Evolutionary conservation across 2,329 filamentous ascomycete species (phyloP).

Genomic region (Bipolaris gigantea): DNA sequence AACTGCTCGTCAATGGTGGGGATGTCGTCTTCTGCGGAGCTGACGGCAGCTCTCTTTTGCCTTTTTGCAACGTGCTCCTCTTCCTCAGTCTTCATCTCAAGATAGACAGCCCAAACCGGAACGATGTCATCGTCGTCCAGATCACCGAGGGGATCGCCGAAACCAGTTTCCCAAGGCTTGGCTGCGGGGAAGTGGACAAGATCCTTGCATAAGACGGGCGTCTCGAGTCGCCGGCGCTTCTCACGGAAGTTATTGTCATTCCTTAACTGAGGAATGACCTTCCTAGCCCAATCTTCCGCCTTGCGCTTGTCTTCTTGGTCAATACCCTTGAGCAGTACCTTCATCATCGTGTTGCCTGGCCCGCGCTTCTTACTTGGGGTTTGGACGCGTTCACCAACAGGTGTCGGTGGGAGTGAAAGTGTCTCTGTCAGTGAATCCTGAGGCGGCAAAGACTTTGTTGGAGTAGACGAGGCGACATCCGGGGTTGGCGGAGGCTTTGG

Average conservation of each 20-base stretch:
- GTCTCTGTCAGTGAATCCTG: constrained; percentile 24
- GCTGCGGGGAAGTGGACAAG: constrained; percentile 33
- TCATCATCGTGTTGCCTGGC: constrained; percentile 21
- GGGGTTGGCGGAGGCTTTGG: constrained; percentile 6
- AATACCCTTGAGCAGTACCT: constrained; percentile 24
- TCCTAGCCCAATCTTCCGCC: constrained; percentile 34
- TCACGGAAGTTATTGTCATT: constrained; percentile 24
- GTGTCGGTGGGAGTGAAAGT: constrained; percentile 32
- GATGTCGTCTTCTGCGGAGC: constrained; percentile 17
- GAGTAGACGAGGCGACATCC: constrained; percentile 12
- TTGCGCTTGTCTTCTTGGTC: constrained; percentile 20
- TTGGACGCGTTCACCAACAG: constrained; percentile 31
- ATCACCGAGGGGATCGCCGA: constrained; percentile 32
- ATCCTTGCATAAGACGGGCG: constrained; percentile 28
- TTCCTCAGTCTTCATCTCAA: constrained; percentile 30
- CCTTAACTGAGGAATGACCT: constrained; percentile 22
- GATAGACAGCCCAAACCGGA: constrained; percentile 37
- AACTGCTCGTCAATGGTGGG: constrained; percentile 28
- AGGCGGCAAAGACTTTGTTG: constrained; percentile 15
- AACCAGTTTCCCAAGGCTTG: constrained; percentile 40
- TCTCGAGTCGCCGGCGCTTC: constrained; percentile 37
- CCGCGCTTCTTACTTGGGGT: constrained; percentile 17
- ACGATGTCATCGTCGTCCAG: constrained; percentile 33
- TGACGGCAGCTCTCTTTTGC: constrained; percentile 21
- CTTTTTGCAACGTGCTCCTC: constrained; percentile 26